Conservation (phyloP, 75 land plant species). For the Larix kaempferi region DNA sequence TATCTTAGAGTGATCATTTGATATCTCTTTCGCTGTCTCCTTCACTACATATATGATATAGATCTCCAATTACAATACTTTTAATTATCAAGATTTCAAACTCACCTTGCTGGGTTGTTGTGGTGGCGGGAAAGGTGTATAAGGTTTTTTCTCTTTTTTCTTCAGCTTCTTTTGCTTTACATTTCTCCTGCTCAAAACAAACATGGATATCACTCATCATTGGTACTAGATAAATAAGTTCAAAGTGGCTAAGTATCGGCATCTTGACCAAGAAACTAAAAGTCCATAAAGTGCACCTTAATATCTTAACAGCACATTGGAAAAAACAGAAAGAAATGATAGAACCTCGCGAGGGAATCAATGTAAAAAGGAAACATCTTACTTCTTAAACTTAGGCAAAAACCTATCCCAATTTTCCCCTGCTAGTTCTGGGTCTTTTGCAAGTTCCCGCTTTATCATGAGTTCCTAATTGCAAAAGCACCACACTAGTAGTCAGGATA, state of each 20-base stretch:
- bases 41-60: neutral
- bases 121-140: constrained; percentile 98
- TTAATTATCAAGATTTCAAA: neutral
- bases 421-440: constrained; percentile 74
- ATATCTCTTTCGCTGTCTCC: neutral
- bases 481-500: neutral
- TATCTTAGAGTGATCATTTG: neutral
- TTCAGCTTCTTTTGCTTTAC: constrained; percentile 82
- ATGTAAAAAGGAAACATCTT: constrained; percentile 6
- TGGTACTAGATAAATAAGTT: neutral
- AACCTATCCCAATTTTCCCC: constrained; percentile 96
- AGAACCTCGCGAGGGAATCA: neutral
- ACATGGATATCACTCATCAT: neutral
- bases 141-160: constrained; percentile 89
- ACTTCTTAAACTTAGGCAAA: constrained; percentile 97
- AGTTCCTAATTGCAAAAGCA: constrained; percentile 40
- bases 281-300: neutral
- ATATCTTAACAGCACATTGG: neutral
- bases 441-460: constrained; percentile 86
- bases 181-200: constrained; percentile 68
- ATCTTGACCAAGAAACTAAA: neutral
- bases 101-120: constrained; percentile 94
- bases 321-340: neutral
- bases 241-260: neutral
- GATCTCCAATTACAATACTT: neutral